Conservation (phyloP, 306 rosid genomes). For the Prosopis cineraria region DNA sequence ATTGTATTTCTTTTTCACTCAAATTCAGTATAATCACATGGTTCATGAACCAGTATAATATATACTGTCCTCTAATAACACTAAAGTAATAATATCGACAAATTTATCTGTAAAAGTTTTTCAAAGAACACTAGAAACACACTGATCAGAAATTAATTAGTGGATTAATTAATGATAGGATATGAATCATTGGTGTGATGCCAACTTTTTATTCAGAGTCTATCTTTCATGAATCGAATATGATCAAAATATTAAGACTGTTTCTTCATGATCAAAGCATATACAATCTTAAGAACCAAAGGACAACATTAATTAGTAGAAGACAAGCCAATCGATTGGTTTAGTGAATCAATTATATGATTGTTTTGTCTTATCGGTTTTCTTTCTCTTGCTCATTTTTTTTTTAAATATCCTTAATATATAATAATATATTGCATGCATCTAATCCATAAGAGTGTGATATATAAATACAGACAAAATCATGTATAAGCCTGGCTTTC, state of each 20-base stretch:
- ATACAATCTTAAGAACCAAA: not conserved
- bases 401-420: not conserved
- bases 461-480: conserved; percentile 1
- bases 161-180: too few relatives aligned
- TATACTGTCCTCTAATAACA: not conserved
- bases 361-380: not conserved
- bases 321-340: not conserved
- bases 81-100: not conserved
- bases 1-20: too few relatives aligned
- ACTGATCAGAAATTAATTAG: not conserved
- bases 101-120: not conserved
- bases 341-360: not conserved
- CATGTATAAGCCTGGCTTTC: conserved; percentile 4
- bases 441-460: not conserved
- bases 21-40: not conserved
- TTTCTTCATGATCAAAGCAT: not conserved
- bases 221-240: not conserved
- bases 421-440: not conserved
- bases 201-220: not conserved
- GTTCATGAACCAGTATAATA: not conserved
- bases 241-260: not conserved
- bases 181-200: not conserved
- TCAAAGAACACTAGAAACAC: not conserved
- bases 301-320: not conserved
- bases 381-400: not conserved